These are phyloP conservation scores for Monilinia fructicola DNA, from an alignment of 2,329 filamentous ascomycete genomes.

Conservation along the genomic window DNA sequence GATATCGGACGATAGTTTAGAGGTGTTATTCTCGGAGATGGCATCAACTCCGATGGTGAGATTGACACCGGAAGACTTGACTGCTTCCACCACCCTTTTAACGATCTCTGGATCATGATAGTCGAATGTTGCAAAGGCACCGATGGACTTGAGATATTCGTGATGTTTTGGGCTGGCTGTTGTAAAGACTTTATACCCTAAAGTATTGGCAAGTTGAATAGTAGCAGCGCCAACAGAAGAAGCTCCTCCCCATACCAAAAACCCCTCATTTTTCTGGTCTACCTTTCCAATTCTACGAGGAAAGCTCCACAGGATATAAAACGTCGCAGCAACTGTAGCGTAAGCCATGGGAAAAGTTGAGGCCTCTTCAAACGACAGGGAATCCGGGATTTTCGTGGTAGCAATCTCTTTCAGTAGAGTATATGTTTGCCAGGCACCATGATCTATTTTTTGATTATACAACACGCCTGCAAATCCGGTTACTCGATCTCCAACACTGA, in stretches of 20 bases:
- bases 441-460: constrained; percentile 41
- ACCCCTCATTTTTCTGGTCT: constrained; percentile 27
- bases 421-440: constrained; percentile 45
- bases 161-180: constrained; percentile 41
- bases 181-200: constrained; percentile 45
- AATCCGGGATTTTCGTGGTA: constrained; percentile 35
- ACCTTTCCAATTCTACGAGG: constrained; percentile 24
- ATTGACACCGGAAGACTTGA: constrained; percentile 18
- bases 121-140: constrained; percentile 47
- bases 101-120: constrained; percentile 35
- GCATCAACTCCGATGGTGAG: constrained; percentile 27
- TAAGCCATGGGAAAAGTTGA: constrained; percentile 37
- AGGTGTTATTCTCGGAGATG: constrained; percentile 19
- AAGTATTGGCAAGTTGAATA: constrained; percentile 46
- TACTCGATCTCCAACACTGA: constrained; percentile 43
- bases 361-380: constrained; percentile 25
- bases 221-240: constrained; percentile 37
- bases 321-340: constrained; percentile 26
- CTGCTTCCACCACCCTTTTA: constrained; percentile 22
- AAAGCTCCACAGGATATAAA: constrained; percentile 23
- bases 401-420: constrained; percentile 48
- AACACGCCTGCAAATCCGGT: constrained; percentile 48
- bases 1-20: constrained; percentile 18
- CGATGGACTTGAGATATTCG: constrained; percentile 42
- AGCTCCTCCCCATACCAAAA: constrained; percentile 41